Evolutionary conservation across 345 rosid species (phyloP).

Genomic region (Pistacia vera): DNA sequence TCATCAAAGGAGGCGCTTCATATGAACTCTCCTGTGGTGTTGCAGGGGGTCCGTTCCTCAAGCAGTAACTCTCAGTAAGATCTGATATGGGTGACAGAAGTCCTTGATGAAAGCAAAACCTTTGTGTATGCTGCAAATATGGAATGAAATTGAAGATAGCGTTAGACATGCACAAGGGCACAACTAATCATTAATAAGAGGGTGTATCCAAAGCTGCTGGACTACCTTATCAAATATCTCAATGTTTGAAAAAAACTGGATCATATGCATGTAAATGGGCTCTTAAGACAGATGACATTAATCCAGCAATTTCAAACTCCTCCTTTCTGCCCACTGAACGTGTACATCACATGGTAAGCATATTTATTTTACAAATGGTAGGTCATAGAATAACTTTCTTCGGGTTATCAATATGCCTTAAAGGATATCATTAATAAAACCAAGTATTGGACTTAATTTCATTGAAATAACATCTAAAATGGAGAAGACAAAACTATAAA

Average conservation of each 20-base stretch:
- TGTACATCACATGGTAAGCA: conserved; percentile 19
- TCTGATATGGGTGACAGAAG: conserved; percentile 80
- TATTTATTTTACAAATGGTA: neutral
- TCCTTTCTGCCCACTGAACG: conserved; percentile 88
- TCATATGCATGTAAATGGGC: conserved; percentile 88
- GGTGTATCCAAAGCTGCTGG: conserved; percentile 2
- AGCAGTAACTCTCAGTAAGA: conserved; percentile 82
- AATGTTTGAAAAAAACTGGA: conserved; percentile 75
- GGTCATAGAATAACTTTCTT: neutral
- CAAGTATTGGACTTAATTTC: neutral
- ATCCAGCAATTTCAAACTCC: conserved; percentile 88
- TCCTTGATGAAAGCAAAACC: conserved; percentile 84
- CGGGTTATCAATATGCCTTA: neutral
- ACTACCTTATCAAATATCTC: conserved; percentile 83
- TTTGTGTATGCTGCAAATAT: conserved; percentile 79
- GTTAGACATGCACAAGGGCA: neutral
- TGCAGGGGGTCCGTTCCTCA: conserved; percentile 87
- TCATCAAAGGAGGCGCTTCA: conserved; percentile 91
- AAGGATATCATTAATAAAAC: neutral
- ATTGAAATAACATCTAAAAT: neutral
- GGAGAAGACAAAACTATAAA: neutral
- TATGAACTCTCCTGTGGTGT: conserved; percentile 66
- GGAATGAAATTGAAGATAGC: conserved; percentile 13
- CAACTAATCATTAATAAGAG: neutral
- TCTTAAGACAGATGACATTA: conserved; percentile 83